Base-by-base conservation (phyloP, 768 basidiomycete genomes). In the Rhodocollybia butyracea region DNA sequence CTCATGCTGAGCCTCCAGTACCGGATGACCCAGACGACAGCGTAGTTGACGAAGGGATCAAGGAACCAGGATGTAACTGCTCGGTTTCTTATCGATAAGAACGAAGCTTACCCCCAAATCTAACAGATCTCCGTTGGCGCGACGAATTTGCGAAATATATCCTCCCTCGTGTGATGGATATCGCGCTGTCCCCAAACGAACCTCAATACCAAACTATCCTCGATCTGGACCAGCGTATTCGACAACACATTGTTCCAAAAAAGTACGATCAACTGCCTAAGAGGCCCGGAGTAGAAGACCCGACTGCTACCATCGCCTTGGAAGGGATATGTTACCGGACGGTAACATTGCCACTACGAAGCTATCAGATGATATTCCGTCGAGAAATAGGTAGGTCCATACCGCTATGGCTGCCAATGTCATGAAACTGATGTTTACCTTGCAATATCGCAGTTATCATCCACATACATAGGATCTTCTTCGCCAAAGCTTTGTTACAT, bases 391-490 rank as follows among this genome's bases (percentile, higher is more conserved):
- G 58, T 50, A 4, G 45, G 32, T 29, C 3, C 39, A 3, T 3
- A 34, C 26, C 6, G n/a, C n/a, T 46, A 7, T 41, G 50, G 4
- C 54, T 17, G 51, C 8, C 45, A 38, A 22, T 53, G 56, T 27
- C 19, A 21, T n/a, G 59, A 31, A 1, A 36, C 54, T 42, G 3
- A 54, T n/a, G 8, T 31, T 52, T 41, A 12, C 39, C 55, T 51
- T 55, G 51, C 19, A 11, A 17, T n/a, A 1, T 30, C 45, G 29
- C 47, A 79, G 78, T 73, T 34, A 74, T 79, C 70, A 53, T 79
- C 5, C 70, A 69, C 57, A 69, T 79, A 40, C 78, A 79, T 56
- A 71, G 78, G 42, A 72, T 70, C 15, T 79, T 73, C 63, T 79
- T 79, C 55, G 75, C 75, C 0, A 74, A 76, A 42, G 77, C 77